Conservation (phyloP, 257 asterid genomes). For the Datura wrightii region DNA sequence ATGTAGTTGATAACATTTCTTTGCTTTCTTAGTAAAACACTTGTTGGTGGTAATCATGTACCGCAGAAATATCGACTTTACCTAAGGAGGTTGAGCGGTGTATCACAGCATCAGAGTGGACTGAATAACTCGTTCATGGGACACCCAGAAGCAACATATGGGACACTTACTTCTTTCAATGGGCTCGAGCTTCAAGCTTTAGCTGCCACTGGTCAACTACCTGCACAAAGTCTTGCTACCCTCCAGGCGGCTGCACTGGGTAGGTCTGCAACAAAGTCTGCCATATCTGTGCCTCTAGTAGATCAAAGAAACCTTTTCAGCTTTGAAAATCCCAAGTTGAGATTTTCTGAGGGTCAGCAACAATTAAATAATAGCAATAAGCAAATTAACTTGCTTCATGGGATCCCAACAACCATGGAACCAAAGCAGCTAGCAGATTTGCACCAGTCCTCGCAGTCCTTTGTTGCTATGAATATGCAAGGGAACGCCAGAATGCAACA, state of each 20-base stretch:
- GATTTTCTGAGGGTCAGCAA: conserved; percentile 58
- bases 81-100: conserved; percentile 81
- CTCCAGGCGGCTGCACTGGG: conserved; percentile 78
- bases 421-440: conserved; percentile 77
- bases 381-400: conserved; percentile 78
- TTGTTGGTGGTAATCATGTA: conserved; percentile 17
- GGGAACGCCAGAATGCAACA: conserved; percentile 54
- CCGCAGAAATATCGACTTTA: conserved; percentile 92
- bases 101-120: conserved; percentile 49
- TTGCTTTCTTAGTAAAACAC: background rate
- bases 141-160: conserved; percentile 62
- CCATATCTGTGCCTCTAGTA: conserved; percentile 51
- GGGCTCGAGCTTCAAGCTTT: conserved; percentile 83
- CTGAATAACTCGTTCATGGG: conserved; percentile 65
- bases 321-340: conserved; percentile 67
- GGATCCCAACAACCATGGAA: conserved; percentile 87
- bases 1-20: background rate
- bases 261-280: conserved; percentile 52
- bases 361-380: conserved; percentile 51
- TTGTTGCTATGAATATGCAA: conserved; percentile 57
- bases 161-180: conserved; percentile 59
- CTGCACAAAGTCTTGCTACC: conserved; percentile 78
- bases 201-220: conserved; percentile 73
- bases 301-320: conserved; percentile 78
- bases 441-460: conserved; percentile 69